phyloP scores from a whole-genome alignment of 345 rosid species.

The Hirschfeldia incana region DNA sequence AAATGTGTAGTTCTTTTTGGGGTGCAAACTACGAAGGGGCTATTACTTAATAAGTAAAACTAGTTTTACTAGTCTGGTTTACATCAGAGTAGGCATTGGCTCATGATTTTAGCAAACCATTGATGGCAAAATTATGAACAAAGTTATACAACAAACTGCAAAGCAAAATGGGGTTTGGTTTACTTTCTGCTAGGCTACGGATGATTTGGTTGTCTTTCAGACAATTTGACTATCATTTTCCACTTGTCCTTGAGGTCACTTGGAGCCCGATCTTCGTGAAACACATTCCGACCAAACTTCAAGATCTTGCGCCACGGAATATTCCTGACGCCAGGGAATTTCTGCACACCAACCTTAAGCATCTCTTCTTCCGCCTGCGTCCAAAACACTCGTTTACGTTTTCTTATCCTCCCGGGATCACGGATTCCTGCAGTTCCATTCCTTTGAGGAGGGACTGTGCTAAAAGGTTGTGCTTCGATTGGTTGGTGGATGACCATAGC shows the following conservation, averaged over 20 bases:
- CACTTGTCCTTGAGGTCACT: constrained; percentile 82
- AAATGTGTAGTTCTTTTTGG: too few species aligned
- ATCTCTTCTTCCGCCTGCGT: constrained; percentile 37
- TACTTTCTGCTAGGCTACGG: background rate
- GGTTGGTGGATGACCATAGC: constrained; percentile 24
- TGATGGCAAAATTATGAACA: constrained; percentile 6
- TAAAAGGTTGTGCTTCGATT: constrained; percentile 1
- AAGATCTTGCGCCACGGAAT: constrained; percentile 79
- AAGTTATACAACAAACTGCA: constrained; percentile 2
- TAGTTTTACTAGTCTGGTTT: background rate
- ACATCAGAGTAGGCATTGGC: background rate
- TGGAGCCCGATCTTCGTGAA: constrained; percentile 54
- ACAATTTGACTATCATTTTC: constrained; percentile 43
- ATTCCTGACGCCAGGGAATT: constrained; percentile 49
- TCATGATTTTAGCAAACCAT: background rate
- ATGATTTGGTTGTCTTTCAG: background rate
- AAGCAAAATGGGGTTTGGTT: background rate
- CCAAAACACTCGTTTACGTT: constrained; percentile 32
- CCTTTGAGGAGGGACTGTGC: background rate
- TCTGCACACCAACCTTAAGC: constrained; percentile 62
- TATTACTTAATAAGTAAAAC: background rate
- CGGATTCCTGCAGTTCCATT: background rate
- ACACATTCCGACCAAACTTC: constrained; percentile 61
- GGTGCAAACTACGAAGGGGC: background rate
- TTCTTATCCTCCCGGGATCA: constrained; percentile 14